Percentiles rank a stretch among this genome's conserved stretches.
These are phyloP conservation scores for Chlamydomonas sp. DNA, from an alignment of 139 green algal species.

Conservation along the genomic window DNA sequence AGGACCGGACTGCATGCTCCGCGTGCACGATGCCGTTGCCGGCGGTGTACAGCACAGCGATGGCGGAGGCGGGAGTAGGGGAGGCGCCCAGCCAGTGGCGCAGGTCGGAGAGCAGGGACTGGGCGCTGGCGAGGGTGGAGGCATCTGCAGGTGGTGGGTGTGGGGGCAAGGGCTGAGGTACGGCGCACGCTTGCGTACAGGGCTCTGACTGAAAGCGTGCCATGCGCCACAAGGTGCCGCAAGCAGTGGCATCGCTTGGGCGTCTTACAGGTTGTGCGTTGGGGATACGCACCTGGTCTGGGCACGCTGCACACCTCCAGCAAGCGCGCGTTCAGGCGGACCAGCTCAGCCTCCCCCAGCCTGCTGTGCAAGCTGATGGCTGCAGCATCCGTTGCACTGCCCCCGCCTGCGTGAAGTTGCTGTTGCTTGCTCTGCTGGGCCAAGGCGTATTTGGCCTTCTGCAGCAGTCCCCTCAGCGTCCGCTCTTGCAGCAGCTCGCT, in stretches of 20 bases:
- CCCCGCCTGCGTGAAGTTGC: background rate
- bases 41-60: conserved; percentile 5
- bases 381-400: background rate
- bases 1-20: conserved; percentile 14
- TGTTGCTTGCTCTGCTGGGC: conserved; percentile 4
- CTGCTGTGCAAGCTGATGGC: background rate
- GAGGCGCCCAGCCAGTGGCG: background rate
- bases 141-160: background rate
- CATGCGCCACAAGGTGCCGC: too few relatives aligned
- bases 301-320: background rate
- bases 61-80: background rate
- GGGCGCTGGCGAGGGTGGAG: background rate
- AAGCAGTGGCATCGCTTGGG: too few relatives aligned
- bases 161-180: background rate
- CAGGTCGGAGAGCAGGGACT: conserved; percentile 7
- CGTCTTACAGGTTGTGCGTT: too few relatives aligned
- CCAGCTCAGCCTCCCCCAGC: background rate
- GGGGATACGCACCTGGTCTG: background rate
- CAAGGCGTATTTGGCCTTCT: conserved; percentile 12
- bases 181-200: too few relatives aligned
- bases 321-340: background rate
- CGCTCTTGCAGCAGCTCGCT: conserved; percentile 18
- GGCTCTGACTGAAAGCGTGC: too few relatives aligned
- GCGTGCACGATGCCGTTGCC: conserved; percentile 19
- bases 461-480: conserved; percentile 16